These are phyloP conservation scores for Hyaloscypha variabilis DNA, from an alignment of 495 filamentous ascomycete species.

Conservation along the genomic window DNA sequence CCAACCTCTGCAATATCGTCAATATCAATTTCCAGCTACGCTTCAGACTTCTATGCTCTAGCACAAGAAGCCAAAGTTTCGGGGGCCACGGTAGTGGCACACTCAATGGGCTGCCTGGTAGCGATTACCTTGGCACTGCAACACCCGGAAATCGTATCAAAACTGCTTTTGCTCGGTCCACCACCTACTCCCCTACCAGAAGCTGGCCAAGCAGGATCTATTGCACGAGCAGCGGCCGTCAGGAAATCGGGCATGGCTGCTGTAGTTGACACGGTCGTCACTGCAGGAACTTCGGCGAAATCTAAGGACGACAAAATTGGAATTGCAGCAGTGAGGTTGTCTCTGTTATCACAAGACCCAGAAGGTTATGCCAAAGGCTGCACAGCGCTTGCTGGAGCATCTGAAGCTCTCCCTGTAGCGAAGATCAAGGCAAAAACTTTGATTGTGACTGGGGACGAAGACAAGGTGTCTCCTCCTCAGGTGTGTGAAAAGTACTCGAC, in stretches of 20 bases:
- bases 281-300: constrained; percentile 45
- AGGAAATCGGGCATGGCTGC: constrained; percentile 45
- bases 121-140: constrained; percentile 42
- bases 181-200: constrained; percentile 43
- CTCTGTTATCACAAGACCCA: constrained; percentile 46
- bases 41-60: constrained; percentile 45
- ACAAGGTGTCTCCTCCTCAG: constrained; percentile 39
- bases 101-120: constrained; percentile 50
- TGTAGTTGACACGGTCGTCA: constrained; percentile 45
- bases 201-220: constrained; percentile 42
- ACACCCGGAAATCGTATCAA: constrained; percentile 40
- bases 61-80: constrained; percentile 32
- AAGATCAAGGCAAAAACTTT: constrained; percentile 32
- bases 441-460: constrained; percentile 47
- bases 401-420: constrained; percentile 28
- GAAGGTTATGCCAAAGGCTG: constrained; percentile 60
- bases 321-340: constrained; percentile 42
- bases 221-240: constrained; percentile 47
- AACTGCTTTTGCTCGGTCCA: constrained; percentile 47
- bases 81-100: constrained; percentile 42
- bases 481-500: constrained; percentile 29
- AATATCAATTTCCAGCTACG: constrained; percentile 44
- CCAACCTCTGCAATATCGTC: constrained; percentile 44
- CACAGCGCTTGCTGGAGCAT: constrained; percentile 46
- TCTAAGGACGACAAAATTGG: constrained; percentile 41